Evolutionary conservation across 192 early-diverging fungal species (phyloP).

Genomic region (Thamnidium elegans): DNA sequence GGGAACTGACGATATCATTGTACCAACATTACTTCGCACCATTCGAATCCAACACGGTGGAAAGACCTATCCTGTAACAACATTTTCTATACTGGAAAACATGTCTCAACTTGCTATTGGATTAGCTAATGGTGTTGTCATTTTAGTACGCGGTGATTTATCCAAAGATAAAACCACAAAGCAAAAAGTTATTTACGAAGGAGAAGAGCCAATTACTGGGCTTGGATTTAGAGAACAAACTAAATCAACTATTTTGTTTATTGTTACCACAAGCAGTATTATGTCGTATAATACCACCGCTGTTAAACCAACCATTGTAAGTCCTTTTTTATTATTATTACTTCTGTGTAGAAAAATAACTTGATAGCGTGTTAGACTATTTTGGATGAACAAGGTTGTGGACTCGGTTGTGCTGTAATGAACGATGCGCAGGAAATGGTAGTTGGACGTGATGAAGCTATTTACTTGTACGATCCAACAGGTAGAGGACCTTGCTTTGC

Average conservation of each 20-base stretch:
- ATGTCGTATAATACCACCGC: conserved; percentile 58
- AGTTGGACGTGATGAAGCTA: conserved; percentile 83
- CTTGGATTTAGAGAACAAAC: conserved; percentile 72
- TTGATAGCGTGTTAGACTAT: conserved; percentile 27
- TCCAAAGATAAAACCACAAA: conserved; percentile 74
- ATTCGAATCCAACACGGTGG: conserved; percentile 66
- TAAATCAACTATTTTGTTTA: conserved; percentile 60
- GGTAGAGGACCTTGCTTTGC: conserved; percentile 91
- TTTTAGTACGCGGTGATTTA: conserved; percentile 81
- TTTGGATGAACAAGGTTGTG: conserved; percentile 84
- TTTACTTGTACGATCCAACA: conserved; percentile 89
- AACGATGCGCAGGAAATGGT: conserved; percentile 78
- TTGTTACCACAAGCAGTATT: conserved; percentile 63
- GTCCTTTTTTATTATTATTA: neutral
- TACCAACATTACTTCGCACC: conserved; percentile 57
- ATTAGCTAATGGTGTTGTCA: conserved; percentile 86
- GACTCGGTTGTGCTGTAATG: conserved; percentile 70
- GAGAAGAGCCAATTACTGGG: conserved; percentile 82
- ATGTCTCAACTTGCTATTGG: conserved; percentile 89
- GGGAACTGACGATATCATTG: conserved; percentile 41
- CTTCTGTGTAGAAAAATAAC: neutral
- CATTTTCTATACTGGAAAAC: conserved; percentile 72
- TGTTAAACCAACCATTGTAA: conserved; percentile 34
- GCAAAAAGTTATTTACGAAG: conserved; percentile 78
- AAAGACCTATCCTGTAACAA: conserved; percentile 67